Conservation (phyloP, 1,139 yeast genomes). For the Debaryomyces subglobosus region DNA sequence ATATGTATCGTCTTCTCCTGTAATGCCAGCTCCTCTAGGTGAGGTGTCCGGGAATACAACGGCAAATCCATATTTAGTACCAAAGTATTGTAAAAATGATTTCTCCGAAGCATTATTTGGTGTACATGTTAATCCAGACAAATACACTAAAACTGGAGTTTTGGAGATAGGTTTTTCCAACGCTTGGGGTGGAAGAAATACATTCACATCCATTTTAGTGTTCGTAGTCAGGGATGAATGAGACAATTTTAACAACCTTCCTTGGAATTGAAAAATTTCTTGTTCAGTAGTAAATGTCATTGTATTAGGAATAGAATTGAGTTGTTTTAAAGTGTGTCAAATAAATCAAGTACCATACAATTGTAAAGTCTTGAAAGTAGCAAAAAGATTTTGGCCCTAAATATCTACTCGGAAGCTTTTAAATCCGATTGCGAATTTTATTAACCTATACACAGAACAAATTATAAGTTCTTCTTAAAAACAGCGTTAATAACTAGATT, state of each 20-base stretch:
- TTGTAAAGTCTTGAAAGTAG: not conserved
- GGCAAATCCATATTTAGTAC: slow-evolving; percentile 81
- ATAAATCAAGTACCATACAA: not conserved
- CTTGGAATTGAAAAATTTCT: slow-evolving; percentile 72
- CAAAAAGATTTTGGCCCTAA: not conserved
- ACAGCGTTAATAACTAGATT: slow-evolving; percentile 14
- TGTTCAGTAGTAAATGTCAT: slow-evolving; percentile 59
- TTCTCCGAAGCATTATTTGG: slow-evolving; percentile 96
- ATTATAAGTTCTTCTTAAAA: not conserved
- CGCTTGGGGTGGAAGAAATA: slow-evolving; percentile 71
- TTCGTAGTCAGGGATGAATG: slow-evolving; percentile 71
- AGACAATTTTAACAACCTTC: slow-evolving; percentile 70
- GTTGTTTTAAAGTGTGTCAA: not conserved
- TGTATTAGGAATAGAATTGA: not conserved
- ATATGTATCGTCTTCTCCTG: slow-evolving; percentile 82
- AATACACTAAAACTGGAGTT: slow-evolving; percentile 75
- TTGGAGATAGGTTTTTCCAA: slow-evolving; percentile 25
- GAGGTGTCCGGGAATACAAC: slow-evolving; percentile 95
- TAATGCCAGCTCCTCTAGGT: slow-evolving; percentile 86
- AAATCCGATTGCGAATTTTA: slow-evolving; percentile 4
- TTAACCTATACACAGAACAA: not conserved
- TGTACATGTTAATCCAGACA: slow-evolving; percentile 91
- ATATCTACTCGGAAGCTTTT: not conserved
- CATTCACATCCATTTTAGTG: slow-evolving; percentile 80
- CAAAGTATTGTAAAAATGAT: slow-evolving; percentile 84